Conservation (phyloP, 495 filamentous ascomycete genomes). For the Pseudomonodictys pantanalensis region DNA sequence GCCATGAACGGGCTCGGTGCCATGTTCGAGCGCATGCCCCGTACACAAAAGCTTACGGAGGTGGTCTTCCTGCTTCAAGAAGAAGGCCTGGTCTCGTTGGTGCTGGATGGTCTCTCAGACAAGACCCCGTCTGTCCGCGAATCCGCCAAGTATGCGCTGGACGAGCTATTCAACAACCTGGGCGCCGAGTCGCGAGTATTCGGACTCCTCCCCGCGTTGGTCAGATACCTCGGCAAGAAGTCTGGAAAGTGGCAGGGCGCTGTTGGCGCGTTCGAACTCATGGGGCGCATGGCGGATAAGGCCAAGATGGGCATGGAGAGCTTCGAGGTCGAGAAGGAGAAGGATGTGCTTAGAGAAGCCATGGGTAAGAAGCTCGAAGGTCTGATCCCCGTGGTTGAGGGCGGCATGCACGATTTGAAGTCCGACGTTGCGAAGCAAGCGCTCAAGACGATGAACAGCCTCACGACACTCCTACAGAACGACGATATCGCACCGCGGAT, state of each 20-base stretch:
- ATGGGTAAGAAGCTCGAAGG: slow-evolving; percentile 90
- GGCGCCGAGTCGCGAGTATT: slow-evolving; percentile 77
- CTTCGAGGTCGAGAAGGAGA: slow-evolving; percentile 75
- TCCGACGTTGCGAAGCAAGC: slow-evolving; percentile 82
- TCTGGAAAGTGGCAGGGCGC: slow-evolving; percentile 95
- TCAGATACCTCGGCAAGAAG: slow-evolving; percentile 69
- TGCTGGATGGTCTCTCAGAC: slow-evolving; percentile 83
- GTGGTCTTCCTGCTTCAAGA: slow-evolving; percentile 76
- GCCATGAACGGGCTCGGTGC: slow-evolving; percentile 94
- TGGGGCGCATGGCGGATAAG: slow-evolving; percentile 90
- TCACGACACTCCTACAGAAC: slow-evolving; percentile 90
- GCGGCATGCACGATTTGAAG: slow-evolving; percentile 96
- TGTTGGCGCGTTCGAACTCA: slow-evolving; percentile 74
- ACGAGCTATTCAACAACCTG: slow-evolving; percentile 77
- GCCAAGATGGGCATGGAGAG: slow-evolving; percentile 77
- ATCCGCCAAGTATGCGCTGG: slow-evolving; percentile 88
- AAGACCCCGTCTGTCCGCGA: slow-evolving; percentile 87
- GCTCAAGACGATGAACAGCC: slow-evolving; percentile 80
- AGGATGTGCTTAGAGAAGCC: slow-evolving; percentile 81
- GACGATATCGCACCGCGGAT: slow-evolving; percentile 94
- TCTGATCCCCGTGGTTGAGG: slow-evolving; percentile 88
- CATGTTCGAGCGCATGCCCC: slow-evolving; percentile 83
- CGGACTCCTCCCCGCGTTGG: slow-evolving; percentile 71
- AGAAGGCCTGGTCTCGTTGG: slow-evolving; percentile 65
- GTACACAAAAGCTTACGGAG: slow-evolving; percentile 74